Evolutionary conservation across 2,329 filamentous ascomycete species (phyloP), one percentile per base, ranked within the genome.

Genomic region (Coniochaeta prunicola): DNA sequence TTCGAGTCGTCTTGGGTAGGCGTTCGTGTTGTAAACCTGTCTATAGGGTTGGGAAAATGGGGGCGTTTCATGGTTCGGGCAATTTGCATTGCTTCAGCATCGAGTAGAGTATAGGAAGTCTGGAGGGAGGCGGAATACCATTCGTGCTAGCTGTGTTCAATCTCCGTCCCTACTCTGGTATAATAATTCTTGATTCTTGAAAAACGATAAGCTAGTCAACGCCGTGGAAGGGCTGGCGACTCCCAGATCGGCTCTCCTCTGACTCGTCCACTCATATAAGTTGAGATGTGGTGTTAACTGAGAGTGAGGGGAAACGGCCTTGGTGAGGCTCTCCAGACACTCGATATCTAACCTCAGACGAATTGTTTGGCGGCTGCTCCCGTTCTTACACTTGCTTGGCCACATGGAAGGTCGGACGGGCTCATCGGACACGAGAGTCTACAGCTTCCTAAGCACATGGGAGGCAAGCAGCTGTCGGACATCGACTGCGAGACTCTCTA

Each of bases 21-120:
- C 53, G 53, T 55, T 55, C 53, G 45, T 55, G 28, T 26, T 55
- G 28, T 55, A 55, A 12, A 33, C 33, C 19, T 55, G n/a, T 33
- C 30, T 55, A 55, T 34, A n/a, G 53, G 53, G 21, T 55, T 55
- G 53, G 53, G 53, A 34, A 55, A 55, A 55, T 34, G n/a, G 30
- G 21, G 53, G 53, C n/a, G 53, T 50, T 50, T 30, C 24, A 28
- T 3, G 45, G 45, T 50, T 50, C 30, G 9, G 45, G 45, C 9
- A 10, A 12, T 12, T 45, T 50, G 45, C 45, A 50, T 50, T 45
- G 40, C 21, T 50, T 28, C 45, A 17, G 45, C 45, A 50, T 50
- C 26, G 45, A 50, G 45, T 50, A 50, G 13, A 28, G 45, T 50
- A 30, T 26, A 28, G n/a, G 12, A 24, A n/a, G 36, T 50, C 13